These are phyloP conservation scores for Buxus sempervirens DNA, from an alignment of 164 flowering plant genomes.

Conservation along the genomic window DNA sequence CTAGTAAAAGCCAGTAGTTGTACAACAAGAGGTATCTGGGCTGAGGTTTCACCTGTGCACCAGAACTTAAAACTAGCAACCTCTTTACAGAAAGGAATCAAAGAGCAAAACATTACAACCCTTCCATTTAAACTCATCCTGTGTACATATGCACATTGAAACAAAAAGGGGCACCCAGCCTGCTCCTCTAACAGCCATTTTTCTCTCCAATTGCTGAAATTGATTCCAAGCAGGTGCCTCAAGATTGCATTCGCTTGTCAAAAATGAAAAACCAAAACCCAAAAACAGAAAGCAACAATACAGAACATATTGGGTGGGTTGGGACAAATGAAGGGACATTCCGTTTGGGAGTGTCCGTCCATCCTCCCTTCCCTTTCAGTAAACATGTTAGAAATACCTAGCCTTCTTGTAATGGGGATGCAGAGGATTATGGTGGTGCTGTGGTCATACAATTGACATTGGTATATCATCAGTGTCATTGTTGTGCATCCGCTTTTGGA, in stretches of 20 bases:
- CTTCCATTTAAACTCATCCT: conserved; percentile 1
- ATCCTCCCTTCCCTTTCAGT: too few species aligned
- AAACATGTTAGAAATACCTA: too few species aligned
- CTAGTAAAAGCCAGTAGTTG: neutral
- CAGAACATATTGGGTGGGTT: neutral
- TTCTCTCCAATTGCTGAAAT: conserved; percentile 18
- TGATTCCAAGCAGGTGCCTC: conserved; percentile 35
- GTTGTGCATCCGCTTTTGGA: conserved; percentile 57
- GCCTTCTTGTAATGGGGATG: too few species aligned
- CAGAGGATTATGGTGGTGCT: conserved; percentile 8
- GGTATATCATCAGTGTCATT: conserved; percentile 12
- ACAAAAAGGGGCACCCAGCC: conserved; percentile 5
- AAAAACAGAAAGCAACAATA: conserved; percentile 13
- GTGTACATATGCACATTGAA: conserved; percentile 4
- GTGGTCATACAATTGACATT: conserved; percentile 24
- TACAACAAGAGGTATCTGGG: conserved; percentile 19
- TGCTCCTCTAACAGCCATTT: conserved; percentile 32
- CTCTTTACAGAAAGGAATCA: neutral
- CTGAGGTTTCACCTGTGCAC: too few species aligned
- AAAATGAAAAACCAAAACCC: neutral
- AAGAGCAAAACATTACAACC: neutral
- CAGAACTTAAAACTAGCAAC: neutral
- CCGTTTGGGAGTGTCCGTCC: too few species aligned
- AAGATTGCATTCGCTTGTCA: conserved; percentile 4
- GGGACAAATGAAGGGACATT: neutral